Conservation (phyloP, 441 rosid species). For the Mallotus repandus region DNA sequence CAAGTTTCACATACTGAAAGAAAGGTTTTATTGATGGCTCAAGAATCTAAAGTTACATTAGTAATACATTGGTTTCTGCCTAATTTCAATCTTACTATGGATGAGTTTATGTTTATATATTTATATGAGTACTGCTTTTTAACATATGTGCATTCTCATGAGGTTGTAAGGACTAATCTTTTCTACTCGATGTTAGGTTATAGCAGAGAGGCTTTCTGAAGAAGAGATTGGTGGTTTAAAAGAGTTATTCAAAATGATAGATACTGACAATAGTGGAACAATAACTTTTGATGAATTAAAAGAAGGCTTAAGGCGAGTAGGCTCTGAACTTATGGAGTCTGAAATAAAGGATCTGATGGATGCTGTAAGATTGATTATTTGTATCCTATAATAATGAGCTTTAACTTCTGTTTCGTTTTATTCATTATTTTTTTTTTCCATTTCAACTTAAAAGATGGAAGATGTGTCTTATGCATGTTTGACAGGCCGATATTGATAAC, state of each 20-base stretch:
- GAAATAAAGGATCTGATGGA: conserved; percentile 79
- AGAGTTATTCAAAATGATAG: conserved; percentile 80
- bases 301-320: conserved; percentile 65
- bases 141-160: not conserved
- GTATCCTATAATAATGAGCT: not conserved
- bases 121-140: no score
- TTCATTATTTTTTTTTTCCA: not conserved
- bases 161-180: not conserved
- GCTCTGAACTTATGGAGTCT: conserved; percentile 80
- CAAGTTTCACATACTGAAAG: no score
- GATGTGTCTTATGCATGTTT: not conserved
- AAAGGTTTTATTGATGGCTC: no score
- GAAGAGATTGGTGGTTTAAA: conserved; percentile 86
- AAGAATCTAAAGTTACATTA: not conserved
- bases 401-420: not conserved
- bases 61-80: not conserved
- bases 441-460: conserved; percentile 6
- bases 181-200: conserved; percentile 45
- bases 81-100: not conserved
- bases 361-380: conserved; percentile 43
- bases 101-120: no score
- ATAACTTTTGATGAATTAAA: conserved; percentile 79
- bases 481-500: conserved; percentile 85
- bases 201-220: conserved; percentile 83
- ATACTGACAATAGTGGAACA: conserved; percentile 74